Conservation (phyloP, 2,329 filamentous ascomycete species). For the Stenocarpella maydis region DNA sequence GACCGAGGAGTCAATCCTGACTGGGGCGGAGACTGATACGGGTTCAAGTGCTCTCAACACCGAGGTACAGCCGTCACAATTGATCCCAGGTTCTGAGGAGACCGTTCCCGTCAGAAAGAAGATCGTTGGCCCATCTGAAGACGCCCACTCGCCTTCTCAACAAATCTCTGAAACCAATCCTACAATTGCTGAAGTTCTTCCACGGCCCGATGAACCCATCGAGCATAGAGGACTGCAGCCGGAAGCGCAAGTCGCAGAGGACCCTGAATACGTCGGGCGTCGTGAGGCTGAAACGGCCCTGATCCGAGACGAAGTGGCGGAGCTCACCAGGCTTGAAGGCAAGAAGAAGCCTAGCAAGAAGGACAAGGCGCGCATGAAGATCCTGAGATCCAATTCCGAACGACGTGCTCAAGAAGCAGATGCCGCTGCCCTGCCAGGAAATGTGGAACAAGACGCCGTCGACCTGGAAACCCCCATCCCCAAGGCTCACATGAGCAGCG, state of each 20-base stretch:
- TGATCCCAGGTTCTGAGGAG: background rate
- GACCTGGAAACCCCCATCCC: background rate
- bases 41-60: background rate
- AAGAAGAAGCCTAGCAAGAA: conserved; percentile 34
- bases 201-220: background rate
- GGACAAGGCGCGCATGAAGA: conserved; percentile 31
- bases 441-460: background rate
- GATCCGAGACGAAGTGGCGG: conserved; percentile 24
- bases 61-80: background rate
- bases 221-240: background rate
- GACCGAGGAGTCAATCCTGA: background rate
- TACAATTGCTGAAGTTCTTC: background rate
- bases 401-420: conserved; percentile 30
- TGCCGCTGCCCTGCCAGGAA: background rate
- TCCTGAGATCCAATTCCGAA: conserved; percentile 23
- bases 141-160: background rate
- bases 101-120: background rate
- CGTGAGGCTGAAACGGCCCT: conserved; percentile 18
- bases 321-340: conserved; percentile 26
- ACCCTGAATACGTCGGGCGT: conserved; percentile 2
- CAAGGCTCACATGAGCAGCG: background rate
- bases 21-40: background rate
- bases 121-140: background rate
- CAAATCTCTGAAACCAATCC: background rate
- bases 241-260: background rate